Conservation (phyloP, 441 rosid species). For the Syzygium malaccense region DNA sequence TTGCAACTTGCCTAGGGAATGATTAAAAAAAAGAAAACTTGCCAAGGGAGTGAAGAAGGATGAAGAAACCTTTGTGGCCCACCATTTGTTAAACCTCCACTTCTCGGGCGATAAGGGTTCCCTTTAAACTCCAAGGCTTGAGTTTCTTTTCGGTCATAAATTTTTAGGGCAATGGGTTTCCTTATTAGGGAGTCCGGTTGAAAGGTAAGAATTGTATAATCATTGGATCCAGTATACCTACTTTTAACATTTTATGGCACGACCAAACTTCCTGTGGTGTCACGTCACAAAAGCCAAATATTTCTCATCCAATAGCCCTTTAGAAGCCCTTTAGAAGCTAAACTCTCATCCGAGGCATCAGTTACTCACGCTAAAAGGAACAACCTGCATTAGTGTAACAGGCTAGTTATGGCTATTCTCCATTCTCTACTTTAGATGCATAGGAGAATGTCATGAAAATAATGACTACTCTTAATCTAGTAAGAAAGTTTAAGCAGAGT, state of each 20-base stretch:
- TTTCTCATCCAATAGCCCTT: not conserved
- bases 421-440: not conserved
- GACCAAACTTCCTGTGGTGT: fast-evolving
- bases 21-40: not conserved
- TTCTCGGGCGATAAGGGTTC: not conserved
- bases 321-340: not conserved
- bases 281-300: not conserved
- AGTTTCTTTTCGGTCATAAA: not conserved
- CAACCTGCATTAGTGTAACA: not conserved
- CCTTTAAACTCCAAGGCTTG: not conserved
- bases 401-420: not conserved
- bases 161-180: not conserved
- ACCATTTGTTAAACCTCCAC: not conserved
- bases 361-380: not conserved
- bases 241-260: not conserved
- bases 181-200: not conserved
- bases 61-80: fast-evolving
- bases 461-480: not conserved
- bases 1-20: not conserved
- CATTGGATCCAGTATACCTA: not conserved
- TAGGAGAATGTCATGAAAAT: not conserved
- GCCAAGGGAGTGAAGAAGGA: not conserved
- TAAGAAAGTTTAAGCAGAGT: not conserved
- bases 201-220: not conserved
- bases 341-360: not conserved